Evolutionary conservation across 805 yeast genomes (phyloP).

Genomic region (Lachancea nothofagi): DNA sequence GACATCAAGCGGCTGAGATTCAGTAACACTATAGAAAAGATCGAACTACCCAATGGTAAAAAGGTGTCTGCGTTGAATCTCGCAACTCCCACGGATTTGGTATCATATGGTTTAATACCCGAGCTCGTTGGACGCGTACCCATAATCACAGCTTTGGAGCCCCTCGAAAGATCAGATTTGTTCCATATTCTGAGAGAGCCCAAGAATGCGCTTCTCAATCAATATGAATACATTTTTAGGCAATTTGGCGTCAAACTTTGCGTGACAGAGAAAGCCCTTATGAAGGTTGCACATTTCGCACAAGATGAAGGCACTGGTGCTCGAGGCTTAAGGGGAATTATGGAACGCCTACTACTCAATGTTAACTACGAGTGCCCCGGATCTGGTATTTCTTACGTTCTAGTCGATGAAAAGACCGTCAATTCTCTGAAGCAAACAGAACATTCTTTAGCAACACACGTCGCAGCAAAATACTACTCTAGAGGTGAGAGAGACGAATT

Average conservation of each 20-base stretch:
- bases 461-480: conserved; percentile 41
- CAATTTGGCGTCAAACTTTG: conserved; percentile 47
- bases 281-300: conserved; percentile 45
- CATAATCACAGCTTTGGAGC: conserved; percentile 43
- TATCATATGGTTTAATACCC: conserved; percentile 51
- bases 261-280: conserved; percentile 44
- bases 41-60: conserved; percentile 36
- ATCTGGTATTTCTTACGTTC: conserved; percentile 46
- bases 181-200: conserved; percentile 50
- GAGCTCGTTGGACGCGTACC: conserved; percentile 59
- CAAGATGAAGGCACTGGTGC: conserved; percentile 55
- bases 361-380: conserved; percentile 58
- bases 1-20: conserved; percentile 16
- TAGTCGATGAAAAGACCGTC: conserved; percentile 43
- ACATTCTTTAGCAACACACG: conserved; percentile 27
- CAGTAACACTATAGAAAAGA: conserved; percentile 31
- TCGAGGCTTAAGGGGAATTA: conserved; percentile 49
- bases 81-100: conserved; percentile 46
- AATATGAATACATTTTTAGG: conserved; percentile 48
- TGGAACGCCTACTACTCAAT: conserved; percentile 46
- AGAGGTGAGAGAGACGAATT: conserved; percentile 40
- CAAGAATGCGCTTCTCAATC: conserved; percentile 47
- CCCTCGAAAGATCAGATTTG: conserved; percentile 42
- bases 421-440: conserved; percentile 34
- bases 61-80: conserved; percentile 40